Base-by-base conservation (phyloP, 2,329 filamentous ascomycete species). In the Penicillium sp. region DNA sequence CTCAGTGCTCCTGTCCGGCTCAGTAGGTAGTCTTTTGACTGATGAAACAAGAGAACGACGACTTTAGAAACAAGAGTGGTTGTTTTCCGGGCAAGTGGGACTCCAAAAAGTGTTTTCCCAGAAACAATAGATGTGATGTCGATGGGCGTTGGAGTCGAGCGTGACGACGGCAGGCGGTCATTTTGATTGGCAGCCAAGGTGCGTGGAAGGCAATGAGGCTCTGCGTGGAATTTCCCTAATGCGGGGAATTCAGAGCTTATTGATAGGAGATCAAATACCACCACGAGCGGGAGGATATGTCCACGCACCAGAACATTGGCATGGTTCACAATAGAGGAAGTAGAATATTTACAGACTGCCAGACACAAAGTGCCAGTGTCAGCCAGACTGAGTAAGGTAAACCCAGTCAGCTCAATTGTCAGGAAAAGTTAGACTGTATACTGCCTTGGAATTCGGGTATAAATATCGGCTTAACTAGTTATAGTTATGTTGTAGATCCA, bases 151-250 rank as follows among this genome's bases (percentile, higher is more conserved):
- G 53, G 29, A 13, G 35, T 51, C 40, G 47, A 31, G 56, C 42
- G 50, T 55, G 48, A 58, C 25, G 53, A 54, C 27, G 46, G 31
- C 21, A 18, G 44, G 25, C 18, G n/a, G 32, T n/a, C 41, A 6
- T 39, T 50, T 32, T 56, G 13, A 56, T 58, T 58, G 56, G 56
- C 29, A n/a, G 49, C 29, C 4, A 29, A 21, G 37, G 50, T 53
- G 50, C 50, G 50, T 53, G 50, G 44, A 48, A 41, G n/a, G 3
- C 3, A 35, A 15, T 37, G 37, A 32, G 35, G 27, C 37, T 29
- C 44, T 21, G 44, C 50, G 45, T 53, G 50, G 50, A 49, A 41
- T 1, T 53, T 13, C 9, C 12, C 2, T 3, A n/a, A 21, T 31
- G 45, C 42, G 21, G 35, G 50, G 18, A 39, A 35, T 27, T 23